These are phyloP conservation scores for Lasiodiplodia hormozganensis DNA, from an alignment of 2,329 filamentous ascomycete species.

Conservation along the genomic window DNA sequence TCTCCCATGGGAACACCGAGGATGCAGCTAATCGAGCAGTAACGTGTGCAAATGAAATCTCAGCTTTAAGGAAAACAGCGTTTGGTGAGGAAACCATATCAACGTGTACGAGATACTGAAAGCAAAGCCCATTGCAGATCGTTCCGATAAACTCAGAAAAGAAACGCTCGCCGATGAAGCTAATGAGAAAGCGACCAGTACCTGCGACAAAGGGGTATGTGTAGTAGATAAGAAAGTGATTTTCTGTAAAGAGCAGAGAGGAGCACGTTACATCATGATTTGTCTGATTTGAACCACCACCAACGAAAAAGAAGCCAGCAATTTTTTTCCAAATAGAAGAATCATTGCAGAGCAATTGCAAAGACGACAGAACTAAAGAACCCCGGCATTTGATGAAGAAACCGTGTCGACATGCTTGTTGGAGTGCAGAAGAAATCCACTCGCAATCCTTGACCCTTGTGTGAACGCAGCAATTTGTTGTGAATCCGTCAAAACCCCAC, in stretches of 20 bases:
- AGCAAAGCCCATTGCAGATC: conserved; percentile 17
- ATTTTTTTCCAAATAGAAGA: conserved; percentile 28
- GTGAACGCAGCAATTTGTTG: conserved; percentile 30
- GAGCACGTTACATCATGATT: conserved; percentile 30
- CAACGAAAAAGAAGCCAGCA: conserved; percentile 28
- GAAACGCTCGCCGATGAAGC: conserved; percentile 27
- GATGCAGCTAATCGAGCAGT: conserved; percentile 18
- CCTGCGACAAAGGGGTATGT: conserved; percentile 28
- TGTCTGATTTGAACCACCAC: conserved; percentile 28
- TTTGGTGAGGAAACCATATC: conserved; percentile 20
- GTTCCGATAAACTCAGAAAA: conserved; percentile 27
- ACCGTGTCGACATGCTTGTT: conserved; percentile 30
- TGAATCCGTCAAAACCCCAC: conserved; percentile 29
- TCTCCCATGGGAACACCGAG: conserved; percentile 9
- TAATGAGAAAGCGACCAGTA: conserved; percentile 27
- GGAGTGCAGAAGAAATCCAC: conserved; percentile 28
- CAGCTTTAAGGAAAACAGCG: conserved; percentile 16
- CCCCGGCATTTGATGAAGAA: conserved; percentile 28
- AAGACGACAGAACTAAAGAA: conserved; percentile 28
- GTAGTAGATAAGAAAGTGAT: conserved; percentile 28
- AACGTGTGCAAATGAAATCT: conserved; percentile 18
- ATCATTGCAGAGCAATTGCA: conserved; percentile 28
- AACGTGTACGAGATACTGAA: conserved; percentile 27
- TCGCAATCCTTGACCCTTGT: conserved; percentile 28
- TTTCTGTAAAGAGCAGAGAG: conserved; percentile 28